Evolutionary conservation across 805 yeast genomes (phyloP), one percentile per base, ranked within the genome.

Genomic region (Helenozyma rhizophorensis): DNA sequence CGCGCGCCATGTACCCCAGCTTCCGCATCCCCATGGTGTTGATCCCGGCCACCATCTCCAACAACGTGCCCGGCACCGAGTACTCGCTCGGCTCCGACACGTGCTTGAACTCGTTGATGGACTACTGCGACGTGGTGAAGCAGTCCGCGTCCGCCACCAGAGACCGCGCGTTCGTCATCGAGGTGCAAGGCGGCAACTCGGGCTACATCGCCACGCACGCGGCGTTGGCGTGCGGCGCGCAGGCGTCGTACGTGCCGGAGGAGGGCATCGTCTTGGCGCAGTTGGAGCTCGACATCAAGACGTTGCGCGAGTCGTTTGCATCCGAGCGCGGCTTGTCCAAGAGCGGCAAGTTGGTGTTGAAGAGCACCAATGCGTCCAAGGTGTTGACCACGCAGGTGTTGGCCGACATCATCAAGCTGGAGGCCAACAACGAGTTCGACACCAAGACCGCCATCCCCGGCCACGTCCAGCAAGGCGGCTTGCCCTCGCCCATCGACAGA

Each of bases 181-280:
- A 83, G 52, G 83, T 80, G 19, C 94, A 83, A 64, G 94, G 94
- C 50, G 94, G 94, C 34, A 78, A 83, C 58, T 79, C 85, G 16
- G 94, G 94, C 31, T 83, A 72, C 54, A 74, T 83, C 47, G 88
- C 93, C 14, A 72, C 85, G 2, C 72, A 69, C 47, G 75, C 80
- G 10, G 82, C 81, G 21, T 60, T 84, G 39, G 77, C 80, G 27
- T 72, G 81, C 21, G 90, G 90, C 45, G 81, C 89, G 2, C 74
- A 75, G 38, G 84, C 82, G 4, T 74, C 85, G 0, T 83, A 83
- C 50, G 81, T 81, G 17, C 94, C 93, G 21, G 94, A 83, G 53
- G 76, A 77, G 46, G 76, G 78, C 33, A 72, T 83, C 26, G 61
- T 72, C 28, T 61, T 84, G 47, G 68, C 66, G 24, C 78, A 77